Evolutionary conservation across 768 basidiomycete genomes (phyloP).

Genomic region (Auricularia cornea): DNA sequence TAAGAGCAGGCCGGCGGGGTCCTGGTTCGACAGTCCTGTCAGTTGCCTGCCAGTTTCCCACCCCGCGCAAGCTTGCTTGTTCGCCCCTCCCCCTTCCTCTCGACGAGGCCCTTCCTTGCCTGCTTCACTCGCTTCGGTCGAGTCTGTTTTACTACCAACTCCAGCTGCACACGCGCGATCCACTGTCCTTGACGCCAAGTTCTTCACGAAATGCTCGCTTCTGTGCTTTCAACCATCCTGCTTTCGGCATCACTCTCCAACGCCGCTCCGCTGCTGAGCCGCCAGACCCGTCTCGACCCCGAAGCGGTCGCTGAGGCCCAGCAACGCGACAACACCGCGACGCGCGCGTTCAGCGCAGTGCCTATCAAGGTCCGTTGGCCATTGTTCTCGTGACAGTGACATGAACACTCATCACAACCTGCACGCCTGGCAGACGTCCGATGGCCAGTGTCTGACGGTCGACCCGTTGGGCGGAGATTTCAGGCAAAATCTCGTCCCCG

Average conservation of each 20-base stretch:
- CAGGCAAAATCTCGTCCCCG: conserved; percentile 3
- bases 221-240: not conserved
- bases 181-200: not conserved
- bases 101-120: not conserved
- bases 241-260: not conserved
- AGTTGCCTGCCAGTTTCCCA: no score
- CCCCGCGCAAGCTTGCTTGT: no score
- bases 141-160: not conserved
- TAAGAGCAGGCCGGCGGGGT: no score
- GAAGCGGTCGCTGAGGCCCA: conserved; percentile 3
- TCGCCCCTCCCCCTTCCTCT: not conserved
- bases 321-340: conserved; percentile 4
- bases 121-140: not conserved
- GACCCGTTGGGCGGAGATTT: conserved; percentile 5
- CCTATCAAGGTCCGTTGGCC: conserved; percentile 2
- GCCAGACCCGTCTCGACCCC: conserved; percentile 1
- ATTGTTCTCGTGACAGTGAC: not conserved
- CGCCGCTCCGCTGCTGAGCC: not conserved
- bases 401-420: not conserved
- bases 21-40: no score
- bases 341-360: conserved; percentile 4
- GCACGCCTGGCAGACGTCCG: not conserved
- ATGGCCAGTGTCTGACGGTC: conserved; percentile 3
- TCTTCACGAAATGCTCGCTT: not conserved
- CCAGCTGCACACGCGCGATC: not conserved